Conservation (phyloP, 164 flowering plant species). For the Platanus orientalis region DNA sequence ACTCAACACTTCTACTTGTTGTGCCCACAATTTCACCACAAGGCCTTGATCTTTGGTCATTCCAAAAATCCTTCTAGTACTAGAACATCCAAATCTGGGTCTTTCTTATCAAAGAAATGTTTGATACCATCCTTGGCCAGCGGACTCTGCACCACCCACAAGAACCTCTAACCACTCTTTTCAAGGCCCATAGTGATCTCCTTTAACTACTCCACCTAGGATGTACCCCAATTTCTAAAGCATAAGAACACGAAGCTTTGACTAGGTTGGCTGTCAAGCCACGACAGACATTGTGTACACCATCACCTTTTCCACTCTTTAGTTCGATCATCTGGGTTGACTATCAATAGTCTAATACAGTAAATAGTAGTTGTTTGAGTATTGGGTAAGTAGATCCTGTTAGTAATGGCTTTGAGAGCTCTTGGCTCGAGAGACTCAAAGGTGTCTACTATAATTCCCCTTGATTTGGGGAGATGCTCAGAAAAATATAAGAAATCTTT, state of each 20-base stretch:
- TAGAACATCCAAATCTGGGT: constrained; percentile 4
- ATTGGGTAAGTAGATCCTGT: constrained; percentile 19
- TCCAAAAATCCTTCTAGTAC: constrained; percentile 26
- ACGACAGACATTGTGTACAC: background rate
- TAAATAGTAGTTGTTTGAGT: constrained; percentile 24
- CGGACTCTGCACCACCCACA: constrained; percentile 21
- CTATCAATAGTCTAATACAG: constrained; percentile 21
- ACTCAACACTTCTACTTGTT: constrained; percentile 21
- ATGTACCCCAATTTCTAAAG: constrained; percentile 3
- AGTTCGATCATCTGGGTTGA: background rate
- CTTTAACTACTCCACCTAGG: constrained; percentile 9
- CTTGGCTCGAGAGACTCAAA: constrained; percentile 26
- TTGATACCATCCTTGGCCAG: background rate
- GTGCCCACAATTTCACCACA: constrained; percentile 28
- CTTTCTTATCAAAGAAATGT: background rate
- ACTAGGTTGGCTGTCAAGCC: constrained; percentile 5
- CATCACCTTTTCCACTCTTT: background rate
- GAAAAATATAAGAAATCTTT: constrained; percentile 10
- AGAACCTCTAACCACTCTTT: constrained; percentile 21
- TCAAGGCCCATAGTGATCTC: constrained; percentile 28
- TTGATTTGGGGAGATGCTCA: constrained; percentile 7
- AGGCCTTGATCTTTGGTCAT: constrained; percentile 8
- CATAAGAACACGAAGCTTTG: constrained; percentile 9
- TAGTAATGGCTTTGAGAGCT: constrained; percentile 11
- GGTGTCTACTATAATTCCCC: constrained; percentile 30